Conservation (phyloP, 768 basidiomycete species). For the Cubamyces lactineus region DNA sequence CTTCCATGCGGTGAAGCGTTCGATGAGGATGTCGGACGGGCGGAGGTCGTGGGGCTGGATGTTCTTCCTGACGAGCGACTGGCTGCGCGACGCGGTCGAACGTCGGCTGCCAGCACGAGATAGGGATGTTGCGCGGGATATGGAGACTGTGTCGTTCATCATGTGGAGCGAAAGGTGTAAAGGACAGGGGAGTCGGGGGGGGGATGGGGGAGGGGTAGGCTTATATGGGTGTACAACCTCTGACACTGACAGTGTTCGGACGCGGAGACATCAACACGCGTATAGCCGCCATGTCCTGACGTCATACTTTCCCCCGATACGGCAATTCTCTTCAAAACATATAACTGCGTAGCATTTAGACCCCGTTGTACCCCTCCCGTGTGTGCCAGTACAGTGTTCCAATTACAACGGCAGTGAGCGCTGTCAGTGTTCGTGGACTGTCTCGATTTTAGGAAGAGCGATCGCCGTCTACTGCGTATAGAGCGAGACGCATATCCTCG, state of each 20-base stretch:
- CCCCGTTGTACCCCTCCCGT: too few relatives aligned
- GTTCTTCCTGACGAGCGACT: constrained; percentile 94
- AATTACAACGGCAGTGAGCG: too few relatives aligned
- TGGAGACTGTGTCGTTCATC: constrained; percentile 45
- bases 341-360: not conserved
- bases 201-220: not conserved
- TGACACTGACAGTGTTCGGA: too few relatives aligned
- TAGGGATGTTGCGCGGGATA: constrained; percentile 73
- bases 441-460: too few relatives aligned
- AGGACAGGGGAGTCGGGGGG: not conserved
- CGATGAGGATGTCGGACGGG: constrained; percentile 95
- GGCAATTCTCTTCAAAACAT: not conserved
- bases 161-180: not conserved
- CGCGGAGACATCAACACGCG: not conserved
- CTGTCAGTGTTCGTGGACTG: too few relatives aligned
- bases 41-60: constrained; percentile 87
- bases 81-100: constrained; percentile 76
- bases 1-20: constrained; percentile 94
- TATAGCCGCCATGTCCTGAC: not conserved
- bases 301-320: not conserved
- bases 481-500: too few relatives aligned
- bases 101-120: constrained; percentile 62
- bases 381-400: too few relatives aligned
- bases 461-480: too few relatives aligned
- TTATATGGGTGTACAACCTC: too few relatives aligned